Evolutionary conservation across 164 flowering plant genomes (phyloP), one percentile per base, ranked within the genome.

Genomic region (Warburgia ugandensis): DNA sequence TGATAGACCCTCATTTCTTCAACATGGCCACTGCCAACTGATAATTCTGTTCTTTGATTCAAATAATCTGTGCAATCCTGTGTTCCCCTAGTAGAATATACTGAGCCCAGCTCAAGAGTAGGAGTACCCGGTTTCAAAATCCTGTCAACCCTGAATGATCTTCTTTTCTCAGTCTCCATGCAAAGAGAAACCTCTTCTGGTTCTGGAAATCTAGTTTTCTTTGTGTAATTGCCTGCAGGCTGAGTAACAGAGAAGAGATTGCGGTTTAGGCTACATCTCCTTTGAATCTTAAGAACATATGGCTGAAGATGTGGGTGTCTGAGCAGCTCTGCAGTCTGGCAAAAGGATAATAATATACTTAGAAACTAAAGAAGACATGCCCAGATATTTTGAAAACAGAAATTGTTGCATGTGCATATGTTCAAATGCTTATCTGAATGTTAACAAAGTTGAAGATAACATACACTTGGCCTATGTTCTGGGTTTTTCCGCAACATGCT

Each of bases 401-500:
- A n/a, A n/a, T n/a, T n/a, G n/a, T n/a, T n/a, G n/a, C n/a, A n/a
- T n/a, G n/a, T n/a, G n/a, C n/a, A n/a, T n/a, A n/a, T n/a, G n/a
- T n/a, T n/a, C n/a, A n/a, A n/a, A n/a, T n/a, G n/a, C n/a, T n/a
- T n/a, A n/a, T n/a, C n/a, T n/a, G n/a, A n/a, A n/a, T n/a, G n/a
- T n/a, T n/a, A n/a, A n/a, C n/a, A n/a, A n/a, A n/a, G n/a, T n/a
- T n/a, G 42, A 29, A 63, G 28, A 42, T 32, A 35, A 67, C 89
- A 55, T 92, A 92, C 99, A 70, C 87, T 84, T 38, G 99, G 99
- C 51, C 99, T 71, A 29, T 78, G 80, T 59, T 92, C 97, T 43
- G 99, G 99, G 62, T 82, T 88, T 64, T 86, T 92, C 65, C 99
- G 78, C 56, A 92, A 76, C 99, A 92, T 88, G 77, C 94, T 88